Base-by-base conservation (phyloP, 352 stramenopile genomes). In the Pythium scleroteichum region DNA sequence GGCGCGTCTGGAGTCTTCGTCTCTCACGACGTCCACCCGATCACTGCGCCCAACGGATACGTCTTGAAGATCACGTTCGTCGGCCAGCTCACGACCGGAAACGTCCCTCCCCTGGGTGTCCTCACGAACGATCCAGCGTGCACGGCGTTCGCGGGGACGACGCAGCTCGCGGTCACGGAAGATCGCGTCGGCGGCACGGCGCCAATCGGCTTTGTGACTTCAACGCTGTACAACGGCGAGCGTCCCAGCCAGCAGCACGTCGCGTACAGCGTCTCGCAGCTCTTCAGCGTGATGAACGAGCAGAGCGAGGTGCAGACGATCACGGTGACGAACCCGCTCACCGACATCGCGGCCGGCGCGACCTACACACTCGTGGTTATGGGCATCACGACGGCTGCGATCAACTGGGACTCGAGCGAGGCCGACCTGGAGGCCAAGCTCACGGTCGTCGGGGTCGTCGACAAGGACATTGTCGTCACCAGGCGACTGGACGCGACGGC, bases 21-120 rank as follows among this genome's bases (percentile, higher is more conserved):
- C 0, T 79, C 75, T 0, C 51, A 58, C 0, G 76, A 92, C 46
- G 41, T 64, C 2, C 48, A 90, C 14, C 52, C 76, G 4, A 52
- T 84, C 17, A 3, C 17, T 4, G 76, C 69, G 0, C 76, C 79
- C 12, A 79, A 87, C 27, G 83, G 83, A 5, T 85, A 63, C 39
- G 68, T 90, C 13, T 87, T 83, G 59, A 64, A 66, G 8, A 73
- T 93, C 54, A 91, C 85, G 17, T 94, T 94, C 66, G 56, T 87
- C 1, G 79, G 80, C 0, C 65, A 91, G 2, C 32, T 62, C 14
- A 79, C 90, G 0, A 82, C 68, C 0, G 85, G 85, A 1, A 75
- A 88, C 39, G 19, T 93, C 1, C 69, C 69, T 1, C 45, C 66
- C 8, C 44, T 90, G 9, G 46, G 35, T 17, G 27, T 73, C 12